Evolutionary conservation across 768 basidiomycete genomes (phyloP).

Genomic region (Antrodiella citrinella): DNA sequence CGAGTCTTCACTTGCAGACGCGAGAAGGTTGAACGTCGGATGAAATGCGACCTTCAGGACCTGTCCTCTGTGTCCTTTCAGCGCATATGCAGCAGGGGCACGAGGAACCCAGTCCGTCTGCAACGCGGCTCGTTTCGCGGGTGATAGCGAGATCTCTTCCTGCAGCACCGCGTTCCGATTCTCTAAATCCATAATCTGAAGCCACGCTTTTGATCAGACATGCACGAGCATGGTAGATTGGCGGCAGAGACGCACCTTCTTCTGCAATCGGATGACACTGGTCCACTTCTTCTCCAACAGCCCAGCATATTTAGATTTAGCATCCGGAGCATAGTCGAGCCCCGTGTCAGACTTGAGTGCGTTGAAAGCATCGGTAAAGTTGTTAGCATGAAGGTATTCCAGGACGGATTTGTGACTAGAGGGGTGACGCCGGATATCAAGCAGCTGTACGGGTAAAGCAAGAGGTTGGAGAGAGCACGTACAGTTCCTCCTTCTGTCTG

Average conservation of each 20-base stretch:
- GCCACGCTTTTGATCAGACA: too few relatives aligned
- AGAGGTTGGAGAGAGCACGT: slow-evolving; percentile 19
- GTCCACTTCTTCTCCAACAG: slow-evolving; percentile 98
- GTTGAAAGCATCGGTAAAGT: slow-evolving; percentile 55
- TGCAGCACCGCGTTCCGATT: slow-evolving; percentile 71
- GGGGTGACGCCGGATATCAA: slow-evolving; percentile 4
- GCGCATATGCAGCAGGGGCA: slow-evolving; percentile 72
- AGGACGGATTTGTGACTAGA: slow-evolving; percentile 73
- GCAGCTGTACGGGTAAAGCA: slow-evolving; percentile 7
- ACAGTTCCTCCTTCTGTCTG: slow-evolving; percentile 40
- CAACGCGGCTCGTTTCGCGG: slow-evolving; percentile 45
- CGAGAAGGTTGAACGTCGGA: slow-evolving; percentile 74
- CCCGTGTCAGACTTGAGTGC: slow-evolving; percentile 47
- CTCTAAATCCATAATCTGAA: slow-evolving; percentile 92
- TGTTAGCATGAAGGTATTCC: slow-evolving; percentile 64
- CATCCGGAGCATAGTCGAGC: slow-evolving; percentile 68
- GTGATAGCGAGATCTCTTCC: slow-evolving; percentile 53
- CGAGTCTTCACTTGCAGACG: slow-evolving; percentile 82
- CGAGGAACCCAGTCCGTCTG: slow-evolving; percentile 86
- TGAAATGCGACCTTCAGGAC: slow-evolving; percentile 81
- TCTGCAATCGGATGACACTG: slow-evolving; percentile 89
- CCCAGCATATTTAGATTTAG: slow-evolving; percentile 79
- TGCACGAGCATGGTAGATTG: background rate
- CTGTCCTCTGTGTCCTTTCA: slow-evolving; percentile 67
- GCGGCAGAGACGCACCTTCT: slow-evolving; percentile 70